A percentile compares a stretch with the other conserved stretches of the same genome.
Conservation (phyloP, 352 stramenopile genomes). For the Phytophthora kernoviae region DNA sequence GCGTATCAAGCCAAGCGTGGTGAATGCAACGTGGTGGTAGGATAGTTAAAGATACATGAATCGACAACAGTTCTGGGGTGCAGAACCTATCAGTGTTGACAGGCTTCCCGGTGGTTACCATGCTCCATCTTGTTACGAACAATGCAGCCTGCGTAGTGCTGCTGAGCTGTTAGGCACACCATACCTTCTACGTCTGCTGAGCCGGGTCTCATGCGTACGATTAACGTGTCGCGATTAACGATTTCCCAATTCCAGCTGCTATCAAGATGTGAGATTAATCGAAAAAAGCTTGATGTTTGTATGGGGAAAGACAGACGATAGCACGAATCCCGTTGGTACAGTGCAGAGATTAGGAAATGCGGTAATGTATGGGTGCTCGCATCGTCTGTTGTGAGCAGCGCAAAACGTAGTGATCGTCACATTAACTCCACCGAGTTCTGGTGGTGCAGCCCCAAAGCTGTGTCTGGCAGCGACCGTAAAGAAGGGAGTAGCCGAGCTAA, state of each 20-base stretch:
- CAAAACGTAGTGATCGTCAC: neutral
- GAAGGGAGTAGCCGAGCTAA: neutral
- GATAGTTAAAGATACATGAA: conserved; percentile 2
- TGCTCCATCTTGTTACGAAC: neutral
- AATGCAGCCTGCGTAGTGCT: no score
- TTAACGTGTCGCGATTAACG: neutral
- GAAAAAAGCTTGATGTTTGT: no score
- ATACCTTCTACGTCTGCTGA: conserved; percentile 4
- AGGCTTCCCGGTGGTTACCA: neutral
- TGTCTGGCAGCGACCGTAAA: conserved; percentile 1
- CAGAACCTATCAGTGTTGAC: neutral
- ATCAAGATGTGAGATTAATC: neutral
- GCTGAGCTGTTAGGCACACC: conserved; percentile 1
- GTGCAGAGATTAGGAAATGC: no score
- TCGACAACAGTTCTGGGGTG: conserved; percentile 1
- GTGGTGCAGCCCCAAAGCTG: conserved; percentile 5
- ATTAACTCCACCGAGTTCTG: conserved; percentile 10
- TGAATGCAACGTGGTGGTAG: neutral
- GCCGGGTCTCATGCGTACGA: neutral
- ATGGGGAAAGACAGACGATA: no score
- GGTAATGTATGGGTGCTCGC: no score
- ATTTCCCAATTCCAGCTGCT: neutral
- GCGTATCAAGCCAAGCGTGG: neutral
- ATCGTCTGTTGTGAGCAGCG: neutral
- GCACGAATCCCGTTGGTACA: no score